Base-by-base conservation (phyloP, 192 early-diverging fungal species). In the Gamsiella multidivaricata region DNA sequence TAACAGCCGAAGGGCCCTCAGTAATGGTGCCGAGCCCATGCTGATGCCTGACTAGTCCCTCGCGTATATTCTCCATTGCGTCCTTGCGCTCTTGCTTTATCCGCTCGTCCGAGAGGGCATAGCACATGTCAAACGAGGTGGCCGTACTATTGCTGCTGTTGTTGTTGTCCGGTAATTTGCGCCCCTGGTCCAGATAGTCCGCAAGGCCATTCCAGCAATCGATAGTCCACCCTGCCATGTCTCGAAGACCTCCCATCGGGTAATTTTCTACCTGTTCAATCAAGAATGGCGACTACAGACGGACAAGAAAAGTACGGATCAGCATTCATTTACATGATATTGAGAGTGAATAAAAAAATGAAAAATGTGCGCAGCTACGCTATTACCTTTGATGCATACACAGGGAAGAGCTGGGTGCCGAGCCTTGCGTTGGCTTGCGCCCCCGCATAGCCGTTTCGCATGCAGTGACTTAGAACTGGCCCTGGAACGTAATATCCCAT, bases 241-340 rank as follows among this genome's bases (percentile, higher is more conserved):
- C 87, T 20, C 91, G 74, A 3, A 91, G 32, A 17, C 88, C 95
- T 22, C 95, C 94, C 45, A 86, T 79, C 64, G 88, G 86, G 50
- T 96, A 95, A 22, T 84, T 72, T 45, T 90, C 84, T 32, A 92
- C 68, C 15, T 92, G 80, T 66, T 94, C 93, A 1, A 88, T 84
- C 56, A 96, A 75, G 69, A 94, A 94, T 1, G 94, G 94, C 10
- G 90, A 85, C 82, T 86, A 61, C 10, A 26, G 11, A 26, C 22
- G 3, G 11, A 52, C 47, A 50, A 50, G 20, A 20, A 50, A 22
- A 12, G 6, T 9, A 50, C 12, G 52, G 14, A 54, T 12, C 23
- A 12, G 8, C 9, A 54, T 5, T 54, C n/a, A n/a, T n/a, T n/a
- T n/a, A n/a, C n/a, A n/a, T n/a, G n/a, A n/a, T n/a, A n/a, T n/a